Evolutionary conservation across 345 rosid species (phyloP).

Genomic region (Linum tenue): DNA sequence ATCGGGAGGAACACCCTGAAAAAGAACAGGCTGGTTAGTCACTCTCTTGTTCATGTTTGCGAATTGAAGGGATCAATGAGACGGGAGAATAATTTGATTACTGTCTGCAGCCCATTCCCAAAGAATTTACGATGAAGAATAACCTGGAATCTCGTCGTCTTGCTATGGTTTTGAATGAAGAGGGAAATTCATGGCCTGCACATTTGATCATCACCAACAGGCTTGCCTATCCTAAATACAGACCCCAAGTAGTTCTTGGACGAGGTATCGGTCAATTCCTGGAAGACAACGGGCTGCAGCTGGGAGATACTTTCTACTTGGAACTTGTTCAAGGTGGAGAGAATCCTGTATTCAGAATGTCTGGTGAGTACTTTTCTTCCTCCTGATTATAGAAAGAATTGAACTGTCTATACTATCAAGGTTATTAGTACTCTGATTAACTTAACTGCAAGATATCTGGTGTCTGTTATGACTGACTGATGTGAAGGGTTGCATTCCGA

Average conservation of each 20-base stretch:
- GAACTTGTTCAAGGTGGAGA: slow-evolving; percentile 5
- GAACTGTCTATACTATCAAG: no score
- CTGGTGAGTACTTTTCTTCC: slow-evolving; percentile 3
- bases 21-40: neutral
- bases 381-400: neutral
- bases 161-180: slow-evolving; percentile 5
- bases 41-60: neutral
- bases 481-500: slow-evolving; percentile 2
- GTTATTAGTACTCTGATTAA: neutral
- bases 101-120: slow-evolving; percentile 8
- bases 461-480: neutral
- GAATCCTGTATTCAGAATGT: slow-evolving; percentile 7
- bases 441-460: neutral
- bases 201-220: neutral
- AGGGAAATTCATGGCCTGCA: slow-evolving; percentile 15
- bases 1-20: neutral
- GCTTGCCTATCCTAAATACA: neutral
- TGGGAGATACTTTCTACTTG: slow-evolving; percentile 10
- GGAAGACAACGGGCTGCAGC: neutral
- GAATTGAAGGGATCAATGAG: neutral
- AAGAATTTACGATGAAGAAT: slow-evolving; percentile 2
- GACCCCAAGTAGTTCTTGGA: neutral
- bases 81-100: neutral
- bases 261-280: slow-evolving; percentile 2
- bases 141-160: neutral